Evolutionary conservation across 495 filamentous ascomycete genomes (phyloP), one percentile per base, ranked within the genome.

Genomic region (Aspergillus sclerotiicarbonarius): DNA sequence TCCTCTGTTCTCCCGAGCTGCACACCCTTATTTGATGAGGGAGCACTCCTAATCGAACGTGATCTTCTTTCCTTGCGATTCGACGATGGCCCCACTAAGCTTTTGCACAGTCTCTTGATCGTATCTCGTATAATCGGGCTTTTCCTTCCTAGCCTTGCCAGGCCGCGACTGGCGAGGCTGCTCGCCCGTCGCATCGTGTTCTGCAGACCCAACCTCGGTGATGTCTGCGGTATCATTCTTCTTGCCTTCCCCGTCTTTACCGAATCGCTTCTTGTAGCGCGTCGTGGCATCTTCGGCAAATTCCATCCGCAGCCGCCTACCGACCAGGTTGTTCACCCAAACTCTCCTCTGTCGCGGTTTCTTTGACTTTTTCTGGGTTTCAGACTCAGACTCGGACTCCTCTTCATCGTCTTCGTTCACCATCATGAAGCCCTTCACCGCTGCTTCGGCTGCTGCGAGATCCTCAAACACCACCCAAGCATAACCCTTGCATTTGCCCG

Each of bases 401-500:
- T 77, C 76, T 33, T 84, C 80, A 41, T 87, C 82, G 46, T 83
- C 79, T 54, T 90, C 84, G 56, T 79, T 76, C 43, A 87, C 74
- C 63, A 83, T 79, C 48, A 91, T 80, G 66, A 84, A 96, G 2
- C 95, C 95, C 59, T 83, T 87, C 61, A 96, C 91, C 8, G 92
- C 94, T 65, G 82, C 84, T 62, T 84, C 78, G 0, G 89, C 91
- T 0, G 86, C 82, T 18, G 88, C 86, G 16, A 90, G 61, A 21
- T 91, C 86, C 67, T 86, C 85, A 74, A 98, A 99, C 39, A 88
- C 87, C 48, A 98, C 85, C 90, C 94, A 98, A 18, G 87, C 92
- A 77, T 90, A 99, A 1, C 94, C 94, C 76, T 97, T 97, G 78
- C 95, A 98, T 76, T 98, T 98, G 25, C 94, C 95, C 39, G 87